Conservation (phyloP, 208 protist species). For the Acanthamoeba lenticulata region DNA sequence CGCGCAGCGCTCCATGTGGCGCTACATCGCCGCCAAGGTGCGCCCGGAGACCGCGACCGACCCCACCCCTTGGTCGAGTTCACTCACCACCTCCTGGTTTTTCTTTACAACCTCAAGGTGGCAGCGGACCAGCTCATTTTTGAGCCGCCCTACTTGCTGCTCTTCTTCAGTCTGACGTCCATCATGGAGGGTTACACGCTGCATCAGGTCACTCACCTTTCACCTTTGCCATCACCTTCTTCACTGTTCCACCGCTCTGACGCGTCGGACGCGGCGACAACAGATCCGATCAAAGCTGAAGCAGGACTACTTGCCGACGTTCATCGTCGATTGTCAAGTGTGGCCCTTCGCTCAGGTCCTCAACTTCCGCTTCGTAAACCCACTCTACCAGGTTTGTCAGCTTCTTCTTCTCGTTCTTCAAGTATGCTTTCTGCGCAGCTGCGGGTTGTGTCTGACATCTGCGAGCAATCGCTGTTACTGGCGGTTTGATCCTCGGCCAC, state of each 20-base stretch:
- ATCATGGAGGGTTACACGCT: slow-evolving; percentile 54
- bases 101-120: too few species aligned
- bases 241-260: neutral
- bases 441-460: neutral
- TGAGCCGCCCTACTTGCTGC: slow-evolving; percentile 29
- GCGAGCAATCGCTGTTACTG: too few species aligned
- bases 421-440: neutral
- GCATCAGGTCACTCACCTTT: neutral
- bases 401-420: neutral
- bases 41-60: too few species aligned
- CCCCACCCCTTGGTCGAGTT: neutral
- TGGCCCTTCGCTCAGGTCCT: slow-evolving; percentile 11
- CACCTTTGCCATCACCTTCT: neutral
- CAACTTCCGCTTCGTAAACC: slow-evolving; percentile 50
- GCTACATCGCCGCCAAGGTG: slow-evolving; percentile 58
- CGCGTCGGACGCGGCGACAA: neutral
- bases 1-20: neutral
- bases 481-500: neutral
- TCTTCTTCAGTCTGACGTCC: slow-evolving; percentile 51
- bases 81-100: neutral
- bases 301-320: slow-evolving; percentile 34
- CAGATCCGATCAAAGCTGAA: slow-evolving; percentile 53
- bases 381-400: neutral
- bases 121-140: slow-evolving; percentile 55
- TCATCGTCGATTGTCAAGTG: slow-evolving; percentile 53